Evolutionary conservation across 805 yeast species (phyloP).

Genomic region (Candida succiphila): DNA sequence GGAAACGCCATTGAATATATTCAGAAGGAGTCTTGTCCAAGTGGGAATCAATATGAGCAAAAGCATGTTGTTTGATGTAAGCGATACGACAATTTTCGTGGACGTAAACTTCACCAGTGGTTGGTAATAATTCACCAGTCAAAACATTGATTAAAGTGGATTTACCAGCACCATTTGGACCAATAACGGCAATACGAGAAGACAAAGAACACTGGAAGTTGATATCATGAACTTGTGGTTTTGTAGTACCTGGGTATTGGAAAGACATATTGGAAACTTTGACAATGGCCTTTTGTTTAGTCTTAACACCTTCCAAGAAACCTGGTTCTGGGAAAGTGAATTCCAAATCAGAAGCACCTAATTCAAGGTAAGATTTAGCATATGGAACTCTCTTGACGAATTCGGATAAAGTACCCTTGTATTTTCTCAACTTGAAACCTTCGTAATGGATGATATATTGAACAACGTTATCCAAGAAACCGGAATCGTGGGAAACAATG

Average conservation of each 20-base stretch:
- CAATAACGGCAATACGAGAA: conserved; percentile 99
- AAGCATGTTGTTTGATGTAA: conserved; percentile 99
- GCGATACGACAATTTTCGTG: conserved; percentile 99
- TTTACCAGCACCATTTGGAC: conserved; percentile 99
- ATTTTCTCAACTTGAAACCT: conserved; percentile 98
- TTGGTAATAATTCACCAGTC: conserved; percentile 99
- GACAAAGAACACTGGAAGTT: conserved; percentile 99
- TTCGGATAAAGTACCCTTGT: conserved; percentile 99
- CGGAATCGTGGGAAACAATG: conserved; percentile 98
- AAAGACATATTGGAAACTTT: conserved; percentile 94
- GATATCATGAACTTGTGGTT: conserved; percentile 87
- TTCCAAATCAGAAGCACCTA: conserved; percentile 96
- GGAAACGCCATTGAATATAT: conserved; percentile 99
- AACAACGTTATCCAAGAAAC: conserved; percentile 95
- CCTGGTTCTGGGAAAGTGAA: conserved; percentile 99
- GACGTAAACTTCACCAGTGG: conserved; percentile 96
- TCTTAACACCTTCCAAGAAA: conserved; percentile 99
- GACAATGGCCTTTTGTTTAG: conserved; percentile 99
- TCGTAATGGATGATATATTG: conserved; percentile 99
- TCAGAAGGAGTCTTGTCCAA: conserved; percentile 99
- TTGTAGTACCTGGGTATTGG: conserved; percentile 99
- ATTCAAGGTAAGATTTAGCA: conserved; percentile 97
- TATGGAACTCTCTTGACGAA: conserved; percentile 98
- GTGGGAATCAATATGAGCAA: conserved; percentile 98
- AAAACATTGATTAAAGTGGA: conserved; percentile 97